Evolutionary conservation across 2,329 filamentous ascomycete genomes (phyloP).

Genomic region (Diaporthe vaccinii): DNA sequence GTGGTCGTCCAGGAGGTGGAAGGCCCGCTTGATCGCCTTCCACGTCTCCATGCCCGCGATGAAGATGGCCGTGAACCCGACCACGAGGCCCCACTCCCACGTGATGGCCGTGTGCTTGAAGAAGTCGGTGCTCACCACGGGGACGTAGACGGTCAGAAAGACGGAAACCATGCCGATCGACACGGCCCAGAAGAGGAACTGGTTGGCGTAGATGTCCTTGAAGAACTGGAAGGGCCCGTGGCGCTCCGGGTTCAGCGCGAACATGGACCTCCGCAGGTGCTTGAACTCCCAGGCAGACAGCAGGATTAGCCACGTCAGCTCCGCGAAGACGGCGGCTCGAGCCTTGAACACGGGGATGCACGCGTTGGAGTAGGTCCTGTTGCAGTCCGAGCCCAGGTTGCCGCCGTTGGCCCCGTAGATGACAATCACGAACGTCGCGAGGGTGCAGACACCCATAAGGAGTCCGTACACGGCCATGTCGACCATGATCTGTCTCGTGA

Average conservation of each 20-base stretch:
- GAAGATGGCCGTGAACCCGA: constrained; percentile 74
- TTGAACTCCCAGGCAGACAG: constrained; percentile 85
- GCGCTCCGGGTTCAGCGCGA: constrained; percentile 72
- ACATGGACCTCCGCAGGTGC: constrained; percentile 78
- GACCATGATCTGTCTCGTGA: constrained; percentile 81
- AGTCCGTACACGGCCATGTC: constrained; percentile 86
- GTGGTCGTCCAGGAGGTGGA: constrained; percentile 65
- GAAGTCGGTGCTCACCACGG: constrained; percentile 76
- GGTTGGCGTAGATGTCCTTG: constrained; percentile 76
- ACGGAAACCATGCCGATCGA: constrained; percentile 71
- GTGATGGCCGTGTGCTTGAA: constrained; percentile 80
- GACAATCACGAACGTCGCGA: constrained; percentile 75
- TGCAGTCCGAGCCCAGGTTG: constrained; percentile 73
- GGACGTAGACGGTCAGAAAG: constrained; percentile 80
- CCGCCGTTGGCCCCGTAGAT: constrained; percentile 69
- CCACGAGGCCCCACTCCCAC: constrained; percentile 82
- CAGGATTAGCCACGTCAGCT: constrained; percentile 80
- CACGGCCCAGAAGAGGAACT: constrained; percentile 78
- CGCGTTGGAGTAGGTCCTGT: constrained; percentile 66
- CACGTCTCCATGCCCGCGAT: constrained; percentile 77
- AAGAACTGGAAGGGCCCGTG: constrained; percentile 66
- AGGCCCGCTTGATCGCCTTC: constrained; percentile 76
- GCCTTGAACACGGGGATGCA: constrained; percentile 77
- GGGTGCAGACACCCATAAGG: constrained; percentile 80
- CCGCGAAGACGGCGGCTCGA: constrained; percentile 79